Base-by-base conservation (phyloP, 2,329 filamentous ascomycete species). In the Colletotrichum spinosum region DNA sequence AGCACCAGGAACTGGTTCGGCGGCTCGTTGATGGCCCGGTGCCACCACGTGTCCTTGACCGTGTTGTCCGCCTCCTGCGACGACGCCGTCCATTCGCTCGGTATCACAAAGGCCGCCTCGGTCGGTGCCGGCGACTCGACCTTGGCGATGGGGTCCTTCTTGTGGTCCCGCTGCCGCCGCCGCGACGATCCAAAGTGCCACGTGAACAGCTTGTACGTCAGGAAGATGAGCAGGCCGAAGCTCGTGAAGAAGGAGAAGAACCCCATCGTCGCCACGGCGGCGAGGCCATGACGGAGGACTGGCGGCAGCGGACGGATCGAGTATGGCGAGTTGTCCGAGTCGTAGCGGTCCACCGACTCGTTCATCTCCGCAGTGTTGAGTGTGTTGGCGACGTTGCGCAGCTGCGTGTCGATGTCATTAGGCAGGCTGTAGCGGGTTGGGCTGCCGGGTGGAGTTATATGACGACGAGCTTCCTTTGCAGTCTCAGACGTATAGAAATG, bases 1-100 rank as follows among this genome's bases (percentile, higher is more conserved):
- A 92, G 80, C 0, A 92, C 79, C 35, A 92, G 82, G 71, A 92
- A 90, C 74, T 92, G 90, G 69, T 91, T 92, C 0, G 83, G 83
- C 6, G 80, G 77, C 17, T 78, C 75, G 44, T 72, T 74, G 55
- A 72, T 69, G 34, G 73, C 55, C 11, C 72, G 70, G n/a, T 67
- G 50, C 37, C 67, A 65, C 39, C 75, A 62, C 2, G 38, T 33
- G 13, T 61, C 54, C 53, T 44, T 42, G 41, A 39, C 49, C 10
- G 48, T 48, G 34, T 45, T 48, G 34, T 45, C 55, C 12, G 65
- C 67, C 12, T 69, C 68, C 38, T 60, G 68, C 46, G 62, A 69
- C 33, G 69, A 68, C 35, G 67, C 71, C 5, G 70, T 35, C 51
- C 72, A 71, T 8, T 69, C 67, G 13, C 68, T 69, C 2, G 73